Percentiles rank a stretch among this genome's conserved stretches.
Conservation (phyloP, 2,329 filamentous ascomycete species). For the Nothomitra cinnamomea region DNA sequence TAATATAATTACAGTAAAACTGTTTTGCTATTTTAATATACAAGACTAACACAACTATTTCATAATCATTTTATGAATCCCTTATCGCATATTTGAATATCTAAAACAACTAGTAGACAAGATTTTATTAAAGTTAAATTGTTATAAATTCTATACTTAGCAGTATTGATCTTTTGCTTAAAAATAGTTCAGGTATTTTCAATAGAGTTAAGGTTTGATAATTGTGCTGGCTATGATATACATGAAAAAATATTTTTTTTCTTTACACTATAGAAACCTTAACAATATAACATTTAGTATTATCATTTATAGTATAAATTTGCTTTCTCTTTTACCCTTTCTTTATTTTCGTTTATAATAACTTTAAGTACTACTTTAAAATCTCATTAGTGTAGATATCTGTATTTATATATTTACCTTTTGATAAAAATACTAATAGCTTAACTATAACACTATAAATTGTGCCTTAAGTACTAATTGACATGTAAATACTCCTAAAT, state of each 20-base stretch:
- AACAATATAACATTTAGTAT: background rate
- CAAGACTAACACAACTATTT: too few relatives aligned
- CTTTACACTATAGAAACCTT: background rate
- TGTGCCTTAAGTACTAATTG: too few relatives aligned
- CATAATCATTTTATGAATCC: too few relatives aligned
- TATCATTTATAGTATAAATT: background rate
- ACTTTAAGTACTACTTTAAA: background rate
- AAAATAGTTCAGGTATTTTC: conserved; percentile 6
- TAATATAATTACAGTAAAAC: too few relatives aligned
- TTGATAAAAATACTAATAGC: background rate
- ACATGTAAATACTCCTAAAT: too few relatives aligned
- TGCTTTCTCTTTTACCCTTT: background rate
- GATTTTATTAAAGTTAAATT: too few relatives aligned
- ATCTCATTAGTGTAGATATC: background rate
- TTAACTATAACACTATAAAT: too few relatives aligned
- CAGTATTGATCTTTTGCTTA: conserved; percentile 2
- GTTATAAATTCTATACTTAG: background rate
- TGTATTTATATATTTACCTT: background rate
- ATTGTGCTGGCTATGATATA: conserved; percentile 3
- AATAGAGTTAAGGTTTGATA: conserved; percentile 5
- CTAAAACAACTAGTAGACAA: too few relatives aligned
- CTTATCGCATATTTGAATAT: too few relatives aligned
- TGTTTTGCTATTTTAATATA: too few relatives aligned
- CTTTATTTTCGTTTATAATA: background rate
- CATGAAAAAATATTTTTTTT: background rate